Conservation (phyloP, 2,329 filamentous ascomycete genomes). For the Pestalotiopsis sp. region DNA sequence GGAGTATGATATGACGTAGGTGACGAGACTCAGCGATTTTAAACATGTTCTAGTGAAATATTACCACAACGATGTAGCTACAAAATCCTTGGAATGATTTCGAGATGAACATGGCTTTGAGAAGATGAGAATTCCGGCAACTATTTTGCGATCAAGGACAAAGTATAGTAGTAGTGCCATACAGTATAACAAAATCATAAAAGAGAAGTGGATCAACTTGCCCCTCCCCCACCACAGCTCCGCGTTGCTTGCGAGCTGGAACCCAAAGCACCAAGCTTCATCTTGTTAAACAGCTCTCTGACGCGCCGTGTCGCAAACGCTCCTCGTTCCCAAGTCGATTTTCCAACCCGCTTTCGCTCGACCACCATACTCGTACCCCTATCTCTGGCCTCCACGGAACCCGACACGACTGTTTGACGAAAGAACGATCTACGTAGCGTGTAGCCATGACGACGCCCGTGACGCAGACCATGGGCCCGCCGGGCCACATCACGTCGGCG, state of each 20-base stretch:
- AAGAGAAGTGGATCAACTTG: not conserved
- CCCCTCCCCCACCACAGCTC: not conserved
- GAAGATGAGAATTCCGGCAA: no score
- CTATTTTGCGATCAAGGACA: no score
- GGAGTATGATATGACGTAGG: no score
- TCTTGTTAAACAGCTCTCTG: not conserved
- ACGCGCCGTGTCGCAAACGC: not conserved
- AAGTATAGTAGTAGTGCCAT: no score
- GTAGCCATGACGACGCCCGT: conserved; percentile 13
- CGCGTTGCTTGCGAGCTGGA: not conserved
- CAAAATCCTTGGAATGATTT: no score
- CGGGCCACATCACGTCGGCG: conserved; percentile 38
- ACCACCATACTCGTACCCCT: not conserved
- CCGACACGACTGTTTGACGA: not conserved
- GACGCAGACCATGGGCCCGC: conserved; percentile 17
- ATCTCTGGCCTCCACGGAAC: not conserved
- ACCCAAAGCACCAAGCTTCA: not conserved
- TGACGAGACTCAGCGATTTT: no score
- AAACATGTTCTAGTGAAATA: no score
- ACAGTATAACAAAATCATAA: no score
- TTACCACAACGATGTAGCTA: no score
- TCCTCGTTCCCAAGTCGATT: not conserved
- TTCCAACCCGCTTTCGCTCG: no score
- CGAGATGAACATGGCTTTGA: no score
- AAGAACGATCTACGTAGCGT: not conserved